Evolutionary conservation across 192 early-diverging fungal species (phyloP).

Genomic region (Entomortierella parvispora): DNA sequence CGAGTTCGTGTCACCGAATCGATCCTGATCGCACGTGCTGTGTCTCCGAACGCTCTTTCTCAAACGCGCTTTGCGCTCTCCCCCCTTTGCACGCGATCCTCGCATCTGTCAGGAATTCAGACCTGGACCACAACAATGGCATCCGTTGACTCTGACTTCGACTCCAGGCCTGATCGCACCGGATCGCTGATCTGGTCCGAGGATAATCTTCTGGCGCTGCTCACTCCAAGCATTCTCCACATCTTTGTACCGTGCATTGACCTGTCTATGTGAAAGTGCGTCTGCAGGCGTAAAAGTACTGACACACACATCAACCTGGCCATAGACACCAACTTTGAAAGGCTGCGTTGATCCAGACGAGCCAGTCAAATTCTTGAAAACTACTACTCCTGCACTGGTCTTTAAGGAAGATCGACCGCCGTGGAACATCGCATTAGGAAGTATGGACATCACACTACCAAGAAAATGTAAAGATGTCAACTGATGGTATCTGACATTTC

Average conservation of each 20-base stretch:
- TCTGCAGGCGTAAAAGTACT: not conserved
- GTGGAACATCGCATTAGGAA: conserved; percentile 16
- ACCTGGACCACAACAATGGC: not conserved
- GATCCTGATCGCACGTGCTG: too few relatives aligned
- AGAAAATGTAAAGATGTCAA: too few relatives aligned
- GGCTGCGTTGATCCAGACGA: not conserved
- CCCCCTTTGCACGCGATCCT: not conserved
- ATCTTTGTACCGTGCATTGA: conserved; percentile 22
- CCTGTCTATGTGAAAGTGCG: not conserved
- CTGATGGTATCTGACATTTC: not conserved
- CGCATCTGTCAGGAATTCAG: not conserved
- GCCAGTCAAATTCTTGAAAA: conserved; percentile 6
- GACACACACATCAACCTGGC: not conserved
- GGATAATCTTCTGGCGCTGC: conserved; percentile 39
- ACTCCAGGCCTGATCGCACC: conserved; percentile 24
- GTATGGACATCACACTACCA: not conserved
- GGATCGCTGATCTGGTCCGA: conserved; percentile 50
- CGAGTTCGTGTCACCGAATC: too few relatives aligned
- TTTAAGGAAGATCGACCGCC: conserved; percentile 12
- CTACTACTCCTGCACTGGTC: conserved; percentile 11
- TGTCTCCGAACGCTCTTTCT: too few relatives aligned
- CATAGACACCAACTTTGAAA: not conserved
- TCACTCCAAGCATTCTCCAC: conserved; percentile 29
- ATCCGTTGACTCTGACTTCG: conserved; percentile 38
- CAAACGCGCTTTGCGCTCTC: too few relatives aligned